Conservation (phyloP, 2,329 filamentous ascomycete species). For the Cercospora zeina region DNA sequence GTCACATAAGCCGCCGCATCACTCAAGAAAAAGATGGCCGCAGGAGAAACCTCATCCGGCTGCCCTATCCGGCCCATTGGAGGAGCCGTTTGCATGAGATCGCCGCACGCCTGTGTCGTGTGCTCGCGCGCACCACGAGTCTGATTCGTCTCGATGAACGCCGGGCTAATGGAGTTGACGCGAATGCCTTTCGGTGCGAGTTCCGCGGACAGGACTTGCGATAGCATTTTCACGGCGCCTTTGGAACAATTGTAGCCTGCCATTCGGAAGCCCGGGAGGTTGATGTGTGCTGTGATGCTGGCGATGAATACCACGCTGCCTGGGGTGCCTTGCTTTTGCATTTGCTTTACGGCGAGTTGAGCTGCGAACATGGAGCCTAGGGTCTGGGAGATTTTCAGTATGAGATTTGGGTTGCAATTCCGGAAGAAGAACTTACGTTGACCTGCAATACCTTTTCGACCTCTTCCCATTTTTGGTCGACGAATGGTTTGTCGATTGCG, state of each 20-base stretch:
- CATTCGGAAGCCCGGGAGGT: conserved; percentile 39
- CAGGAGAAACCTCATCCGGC: conserved; percentile 34
- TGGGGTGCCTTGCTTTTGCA: conserved; percentile 38
- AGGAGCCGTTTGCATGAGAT: conserved; percentile 32
- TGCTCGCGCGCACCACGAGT: conserved; percentile 29
- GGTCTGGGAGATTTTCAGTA: conserved; percentile 4
- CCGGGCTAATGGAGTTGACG: conserved; percentile 35
- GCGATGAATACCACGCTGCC: conserved; percentile 43
- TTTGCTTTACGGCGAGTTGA: conserved; percentile 42
- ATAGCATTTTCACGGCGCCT: conserved; percentile 34
- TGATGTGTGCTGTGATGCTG: conserved; percentile 41
- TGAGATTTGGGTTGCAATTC: not conserved
- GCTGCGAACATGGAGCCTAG: conserved; percentile 43
- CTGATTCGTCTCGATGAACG: conserved; percentile 34
- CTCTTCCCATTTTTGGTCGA: conserved; percentile 37
- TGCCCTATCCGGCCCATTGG: conserved; percentile 30
- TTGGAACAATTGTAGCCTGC: conserved; percentile 40
- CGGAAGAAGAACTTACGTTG: conserved; percentile 33
- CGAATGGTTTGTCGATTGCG: conserved; percentile 37
- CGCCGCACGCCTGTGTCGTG: conserved; percentile 28
- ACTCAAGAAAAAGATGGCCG: conserved; percentile 46
- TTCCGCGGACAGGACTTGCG: conserved; percentile 40
- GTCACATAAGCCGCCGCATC: conserved; percentile 49
- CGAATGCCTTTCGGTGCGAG: conserved; percentile 37
- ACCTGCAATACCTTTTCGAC: conserved; percentile 41